Percentiles rank a stretch among this genome's conserved stretches.
phyloP scores from a whole-genome alignment of 345 rosid species.

The Salix brachista region DNA sequence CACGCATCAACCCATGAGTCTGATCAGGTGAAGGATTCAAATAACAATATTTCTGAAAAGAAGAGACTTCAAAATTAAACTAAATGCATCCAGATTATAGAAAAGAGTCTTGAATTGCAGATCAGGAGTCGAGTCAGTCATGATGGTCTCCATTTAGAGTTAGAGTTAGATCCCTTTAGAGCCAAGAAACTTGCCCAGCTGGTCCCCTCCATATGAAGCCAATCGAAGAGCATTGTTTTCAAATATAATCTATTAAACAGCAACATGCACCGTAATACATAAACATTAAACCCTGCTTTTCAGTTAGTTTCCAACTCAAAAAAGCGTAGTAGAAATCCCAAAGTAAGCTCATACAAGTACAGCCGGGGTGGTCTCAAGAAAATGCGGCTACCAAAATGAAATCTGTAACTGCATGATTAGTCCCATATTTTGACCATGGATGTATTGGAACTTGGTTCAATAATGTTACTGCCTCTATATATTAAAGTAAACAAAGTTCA shows the following conservation, averaged over 20 bases:
- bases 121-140: slow-evolving; percentile 7
- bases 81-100: not conserved
- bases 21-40: not conserved
- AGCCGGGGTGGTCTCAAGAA: slow-evolving; percentile 61
- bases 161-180: slow-evolving; percentile 8
- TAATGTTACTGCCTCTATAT: not conserved
- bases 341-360: slow-evolving; percentile 20
- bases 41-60: not conserved
- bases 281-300: slow-evolving; percentile 8
- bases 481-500: not conserved
- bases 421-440: slow-evolving; percentile 7
- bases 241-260: not conserved
- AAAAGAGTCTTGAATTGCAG: slow-evolving; percentile 1
- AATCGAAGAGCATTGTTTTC: slow-evolving; percentile 16
- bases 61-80: not conserved
- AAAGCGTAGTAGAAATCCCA: slow-evolving; percentile 2
- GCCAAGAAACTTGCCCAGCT: slow-evolving; percentile 23
- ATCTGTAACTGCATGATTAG: slow-evolving; percentile 14
- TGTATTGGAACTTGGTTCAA: not conserved
- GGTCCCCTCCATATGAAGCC: slow-evolving; percentile 45
- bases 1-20: not conserved
- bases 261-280: not conserved
- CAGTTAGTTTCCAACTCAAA: slow-evolving; percentile 32
- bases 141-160: slow-evolving; percentile 9
- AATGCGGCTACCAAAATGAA: slow-evolving; percentile 52